Evolutionary conservation across 2,329 filamentous ascomycete species (phyloP), one percentile per base, ranked within the genome.

Genomic region (Pseudogymnoascus destructans): DNA sequence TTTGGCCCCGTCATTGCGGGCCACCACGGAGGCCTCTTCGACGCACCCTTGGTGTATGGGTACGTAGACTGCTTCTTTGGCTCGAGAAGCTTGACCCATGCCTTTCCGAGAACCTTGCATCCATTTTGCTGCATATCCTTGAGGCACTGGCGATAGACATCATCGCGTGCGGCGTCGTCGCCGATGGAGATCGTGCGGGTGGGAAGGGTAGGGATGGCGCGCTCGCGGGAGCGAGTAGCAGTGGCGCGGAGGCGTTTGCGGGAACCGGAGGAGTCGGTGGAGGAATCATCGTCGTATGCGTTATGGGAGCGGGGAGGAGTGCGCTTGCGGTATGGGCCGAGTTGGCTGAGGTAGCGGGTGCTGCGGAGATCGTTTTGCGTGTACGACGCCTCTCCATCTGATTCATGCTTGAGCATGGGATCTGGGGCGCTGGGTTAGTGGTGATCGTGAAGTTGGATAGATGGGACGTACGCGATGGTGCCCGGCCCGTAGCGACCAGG

Each of bases 61-160:
- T 86, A 82, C 15, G 80, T 84, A 0, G 84, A 84, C 69, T 89
- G 86, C 69, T 90, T 90, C 71, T 86, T 88, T 0, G 86, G 86
- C 64, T 87, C 85, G 1, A 89, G 80, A 1, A 81, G 76, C 66
- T 88, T 88, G 60, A 90, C 82, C 80, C 86, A 89, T 9, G 80
- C 83, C 68, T 89, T 90, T 32, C 82, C 82, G 57, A 89, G 82
- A 23, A 83, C 73, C 69, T 89, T 89, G 71, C 84, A 85, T 5
- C 82, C 79, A 1, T 81, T 78, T 64, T 90, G 86, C 65, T 89
- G 85, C 63, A 85, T 79, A 59, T 79, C 78, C 62, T 79, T 80
- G 66, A 89, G 82, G 0, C 81, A 73, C 38, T 77, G 74, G 54
- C 79, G 74, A 63, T 86, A 85, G 62, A 84, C 84, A 7, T 73